Percentiles rank a stretch among this genome's conserved stretches.
Conservation (phyloP, 2,329 filamentous ascomycete species). For the Colletotrichum musicola region DNA sequence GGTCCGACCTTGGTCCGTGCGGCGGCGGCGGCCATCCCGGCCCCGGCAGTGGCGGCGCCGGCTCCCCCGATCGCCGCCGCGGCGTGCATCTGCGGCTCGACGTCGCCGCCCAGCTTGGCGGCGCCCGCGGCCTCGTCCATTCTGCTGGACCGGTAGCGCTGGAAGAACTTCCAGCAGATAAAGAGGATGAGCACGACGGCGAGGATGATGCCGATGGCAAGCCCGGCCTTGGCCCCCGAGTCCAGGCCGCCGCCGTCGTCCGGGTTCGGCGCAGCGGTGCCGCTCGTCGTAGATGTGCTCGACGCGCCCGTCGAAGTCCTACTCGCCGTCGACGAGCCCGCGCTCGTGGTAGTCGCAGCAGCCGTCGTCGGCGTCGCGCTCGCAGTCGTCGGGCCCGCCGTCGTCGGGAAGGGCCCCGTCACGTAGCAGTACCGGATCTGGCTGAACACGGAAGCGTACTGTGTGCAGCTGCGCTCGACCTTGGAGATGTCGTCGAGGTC, state of each 20-base stretch:
- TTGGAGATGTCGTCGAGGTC: conserved; percentile 33
- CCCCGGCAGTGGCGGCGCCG: background rate
- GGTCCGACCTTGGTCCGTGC: background rate
- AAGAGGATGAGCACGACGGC: conserved; percentile 23
- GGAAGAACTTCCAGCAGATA: conserved; percentile 23
- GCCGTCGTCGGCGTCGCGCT: background rate
- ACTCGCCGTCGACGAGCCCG: conserved; percentile 9
- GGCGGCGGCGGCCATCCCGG: background rate
- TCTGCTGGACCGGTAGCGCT: conserved; percentile 12
- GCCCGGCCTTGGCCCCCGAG: conserved; percentile 26
- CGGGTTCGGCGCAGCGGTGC: conserved; percentile 13
- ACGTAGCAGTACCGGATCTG: conserved; percentile 34
- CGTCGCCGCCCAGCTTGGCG: background rate
- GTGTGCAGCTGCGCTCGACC: conserved; percentile 31
- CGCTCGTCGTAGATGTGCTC: background rate
- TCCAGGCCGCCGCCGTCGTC: conserved; percentile 17
- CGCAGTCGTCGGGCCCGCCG: conserved; percentile 3
- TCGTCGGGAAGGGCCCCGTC: conserved; percentile 14
- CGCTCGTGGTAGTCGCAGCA: background rate
- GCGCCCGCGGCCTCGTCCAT: conserved; percentile 5
- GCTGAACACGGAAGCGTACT: conserved; percentile 18
- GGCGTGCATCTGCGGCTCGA: conserved; percentile 5
- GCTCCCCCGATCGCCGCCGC: conserved; percentile 11
- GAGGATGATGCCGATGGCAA: conserved; percentile 27
- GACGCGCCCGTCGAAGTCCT: conserved; percentile 9